Percentiles rank a stretch among this genome's conserved stretches.
These are phyloP conservation scores for Boletus barrowsii DNA, from an alignment of 768 basidiomycete species.

Conservation along the genomic window DNA sequence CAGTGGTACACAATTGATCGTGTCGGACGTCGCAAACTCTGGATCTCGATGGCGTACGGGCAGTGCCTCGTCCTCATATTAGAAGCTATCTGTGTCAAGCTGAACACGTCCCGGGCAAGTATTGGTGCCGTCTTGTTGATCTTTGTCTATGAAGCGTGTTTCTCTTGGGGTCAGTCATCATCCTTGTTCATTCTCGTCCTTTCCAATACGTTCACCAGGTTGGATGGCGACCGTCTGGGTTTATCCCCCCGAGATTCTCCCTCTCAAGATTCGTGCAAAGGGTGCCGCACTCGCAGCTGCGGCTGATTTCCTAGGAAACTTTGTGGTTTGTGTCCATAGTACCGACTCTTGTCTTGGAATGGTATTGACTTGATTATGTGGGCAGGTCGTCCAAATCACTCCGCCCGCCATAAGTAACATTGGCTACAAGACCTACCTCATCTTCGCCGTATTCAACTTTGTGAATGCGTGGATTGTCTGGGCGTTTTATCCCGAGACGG, in stretches of 20 bases:
- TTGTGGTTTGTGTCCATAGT: not conserved
- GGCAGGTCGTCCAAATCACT: no score
- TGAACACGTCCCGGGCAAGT: not conserved
- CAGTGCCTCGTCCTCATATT: not conserved
- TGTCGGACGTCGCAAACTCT: not conserved
- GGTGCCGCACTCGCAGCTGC: not conserved
- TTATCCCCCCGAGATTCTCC: not conserved
- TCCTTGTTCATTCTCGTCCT: not conserved
- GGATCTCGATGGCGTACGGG: not conserved
- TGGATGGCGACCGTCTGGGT: not conserved
- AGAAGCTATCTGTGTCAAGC: not conserved
- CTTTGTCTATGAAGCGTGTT: not conserved
- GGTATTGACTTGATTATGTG: no score
- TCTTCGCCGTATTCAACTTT: not conserved
- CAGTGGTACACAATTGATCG: not conserved
- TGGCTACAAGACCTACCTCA: no score
- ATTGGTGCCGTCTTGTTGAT: not conserved
- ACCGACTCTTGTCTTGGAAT: no score
- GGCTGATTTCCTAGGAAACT: not conserved
- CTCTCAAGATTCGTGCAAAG: not conserved
- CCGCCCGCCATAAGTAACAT: no score
- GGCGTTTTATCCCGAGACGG: not conserved
- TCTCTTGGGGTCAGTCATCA: not conserved
- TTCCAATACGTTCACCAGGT: not conserved
- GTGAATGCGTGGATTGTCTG: not conserved